These are phyloP conservation scores for Alternaria burnsii DNA, from an alignment of 2,329 filamentous ascomycete species.

Conservation along the genomic window DNA sequence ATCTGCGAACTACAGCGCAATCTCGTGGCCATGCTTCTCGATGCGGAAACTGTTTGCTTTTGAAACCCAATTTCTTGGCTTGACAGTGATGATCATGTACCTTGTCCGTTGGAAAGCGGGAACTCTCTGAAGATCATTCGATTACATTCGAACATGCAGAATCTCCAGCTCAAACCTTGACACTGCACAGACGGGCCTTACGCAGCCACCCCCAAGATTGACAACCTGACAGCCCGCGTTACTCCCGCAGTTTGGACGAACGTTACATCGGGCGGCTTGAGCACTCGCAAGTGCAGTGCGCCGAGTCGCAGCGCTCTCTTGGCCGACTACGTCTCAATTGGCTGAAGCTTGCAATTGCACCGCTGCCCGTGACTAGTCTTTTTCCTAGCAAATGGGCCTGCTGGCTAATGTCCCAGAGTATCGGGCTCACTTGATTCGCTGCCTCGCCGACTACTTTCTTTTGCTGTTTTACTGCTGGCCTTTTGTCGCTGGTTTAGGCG, in stretches of 20 bases:
- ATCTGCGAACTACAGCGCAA: constrained; percentile 15
- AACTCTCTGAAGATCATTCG: constrained; percentile 13
- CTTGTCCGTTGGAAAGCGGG: constrained; percentile 10
- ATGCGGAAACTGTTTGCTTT: constrained; percentile 8
- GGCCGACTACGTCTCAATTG: constrained; percentile 18
- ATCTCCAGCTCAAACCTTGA: constrained; percentile 9
- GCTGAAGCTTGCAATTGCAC: constrained; percentile 23
- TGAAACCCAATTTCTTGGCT: constrained; percentile 1
- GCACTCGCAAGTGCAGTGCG: constrained; percentile 11
- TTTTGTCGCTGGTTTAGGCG: constrained; percentile 10
- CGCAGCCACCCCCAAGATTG: constrained; percentile 15
- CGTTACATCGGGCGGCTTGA: constrained; percentile 22
- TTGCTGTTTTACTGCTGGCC: constrained; percentile 7
- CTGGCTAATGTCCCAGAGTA: constrained; percentile 23
- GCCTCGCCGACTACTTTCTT: constrained; percentile 27
- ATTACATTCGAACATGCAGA: constrained; percentile 10
- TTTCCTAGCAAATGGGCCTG: constrained; percentile 13
- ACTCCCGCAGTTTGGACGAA: constrained; percentile 20
- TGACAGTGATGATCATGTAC: constrained; percentile 13
- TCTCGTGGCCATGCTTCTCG: constrained; percentile 8
- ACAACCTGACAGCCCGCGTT: constrained; percentile 18
- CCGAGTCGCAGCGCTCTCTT: constrained; percentile 9
- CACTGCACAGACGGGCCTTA: constrained; percentile 6
- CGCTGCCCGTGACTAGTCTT: constrained; percentile 18
- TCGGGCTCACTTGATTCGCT: constrained; percentile 25